Evolutionary conservation across 2,329 filamentous ascomycete species (phyloP).

Genomic region (Botryotinia narcissicola): DNA sequence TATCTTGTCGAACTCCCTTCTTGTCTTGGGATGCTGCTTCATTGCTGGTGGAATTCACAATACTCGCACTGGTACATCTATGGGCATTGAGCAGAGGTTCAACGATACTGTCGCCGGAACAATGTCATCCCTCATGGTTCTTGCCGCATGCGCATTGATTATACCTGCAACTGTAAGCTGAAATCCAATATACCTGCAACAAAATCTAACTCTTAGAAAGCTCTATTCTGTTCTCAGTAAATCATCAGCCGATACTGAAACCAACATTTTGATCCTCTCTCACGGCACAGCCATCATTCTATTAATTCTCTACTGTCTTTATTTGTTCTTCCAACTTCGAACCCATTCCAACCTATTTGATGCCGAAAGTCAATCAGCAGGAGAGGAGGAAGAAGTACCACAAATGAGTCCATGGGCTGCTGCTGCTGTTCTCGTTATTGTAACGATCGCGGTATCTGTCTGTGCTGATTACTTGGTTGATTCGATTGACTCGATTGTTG

Average conservation of each 20-base stretch:
- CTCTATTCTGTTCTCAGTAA: conserved; percentile 63
- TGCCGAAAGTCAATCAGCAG: conserved; percentile 42
- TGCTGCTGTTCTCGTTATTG: conserved; percentile 57
- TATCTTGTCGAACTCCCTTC: conserved; percentile 88
- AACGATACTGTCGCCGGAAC: conserved; percentile 76
- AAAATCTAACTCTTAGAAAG: conserved; percentile 38
- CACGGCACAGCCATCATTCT: conserved; percentile 75
- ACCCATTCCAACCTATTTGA: conserved; percentile 74
- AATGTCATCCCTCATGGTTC: conserved; percentile 68
- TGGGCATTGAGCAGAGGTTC: conserved; percentile 64
- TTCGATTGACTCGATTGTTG: conserved; percentile 69
- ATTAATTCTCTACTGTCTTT: conserved; percentile 70
- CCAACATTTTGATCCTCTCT: conserved; percentile 67
- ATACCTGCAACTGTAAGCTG: conserved; percentile 65
- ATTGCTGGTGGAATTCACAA: conserved; percentile 67
- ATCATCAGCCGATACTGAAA: conserved; percentile 43
- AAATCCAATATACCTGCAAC: not conserved
- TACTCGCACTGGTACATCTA: conserved; percentile 37
- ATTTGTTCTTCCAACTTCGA: conserved; percentile 73
- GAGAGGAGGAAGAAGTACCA: conserved; percentile 18
- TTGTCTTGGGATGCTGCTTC: conserved; percentile 82
- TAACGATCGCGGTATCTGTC: conserved; percentile 66
- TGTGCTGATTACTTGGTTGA: conserved; percentile 76
- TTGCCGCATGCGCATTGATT: conserved; percentile 73
- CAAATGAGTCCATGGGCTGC: conserved; percentile 23